Evolutionary conservation across 371 early-diverging fungal genomes (phyloP), one percentile per base, ranked within the genome.

Genomic region (Syncephalastrum monosporum): DNA sequence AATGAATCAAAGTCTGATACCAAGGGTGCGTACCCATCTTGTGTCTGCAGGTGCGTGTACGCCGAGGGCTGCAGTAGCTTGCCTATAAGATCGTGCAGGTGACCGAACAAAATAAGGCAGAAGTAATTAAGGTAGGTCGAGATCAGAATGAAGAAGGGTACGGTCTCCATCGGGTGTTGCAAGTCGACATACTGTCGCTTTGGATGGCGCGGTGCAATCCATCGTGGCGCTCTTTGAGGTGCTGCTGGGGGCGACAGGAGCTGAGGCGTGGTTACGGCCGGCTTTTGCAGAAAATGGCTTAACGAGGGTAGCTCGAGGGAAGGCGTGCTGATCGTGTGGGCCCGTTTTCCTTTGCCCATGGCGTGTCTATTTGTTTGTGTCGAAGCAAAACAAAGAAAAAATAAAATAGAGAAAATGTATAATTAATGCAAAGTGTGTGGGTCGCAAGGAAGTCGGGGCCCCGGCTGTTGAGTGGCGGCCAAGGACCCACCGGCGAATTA

Each of bases 1-100:
- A 99, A 96, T 63, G 95, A 95, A 65, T 99, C 95, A 85, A 98
- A 93, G 65, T 96, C 95, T 58, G 94, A 88, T 56, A 92, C 88
- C 68, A 96, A 68, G 61, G 99, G 92, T 45, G 98, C 95, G 79
- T 89, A 87, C 27, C 94, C 92, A 88, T 87, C 29, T 15, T 48
- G 42, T 5, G 68, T 83, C 27, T 77, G 80, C 66, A 95, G 77
- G 65, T 92, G 87, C 45, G 71, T 60, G 69, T 90, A 95, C 48
- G 81, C 79, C 56, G 82, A 71, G 14, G 85, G 82, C 52, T 82
- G 77, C 61, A 92, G 83, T 2, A 88, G 64, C 78, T 90, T 92
- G 49, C 96, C 96, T 58, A 91, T 82, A 61, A 91, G 88, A 74
- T 92, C 97, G 23, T 95, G 80, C 56, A 94, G 59, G 73, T 97